Conservation (phyloP, 768 basidiomycete species). For the Tylopilus sp. region DNA sequence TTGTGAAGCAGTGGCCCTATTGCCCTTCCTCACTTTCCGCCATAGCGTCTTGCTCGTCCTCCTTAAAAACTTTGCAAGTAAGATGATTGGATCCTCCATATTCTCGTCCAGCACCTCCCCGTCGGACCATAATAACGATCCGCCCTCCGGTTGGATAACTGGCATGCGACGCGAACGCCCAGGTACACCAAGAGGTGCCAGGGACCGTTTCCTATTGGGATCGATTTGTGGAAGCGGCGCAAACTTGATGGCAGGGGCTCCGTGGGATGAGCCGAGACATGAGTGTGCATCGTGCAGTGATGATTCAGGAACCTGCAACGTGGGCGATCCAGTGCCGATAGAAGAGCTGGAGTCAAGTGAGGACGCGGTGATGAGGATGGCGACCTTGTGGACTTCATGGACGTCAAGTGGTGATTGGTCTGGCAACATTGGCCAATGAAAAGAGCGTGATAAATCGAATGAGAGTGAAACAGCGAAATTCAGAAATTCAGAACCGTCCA, state of each 20-base stretch:
- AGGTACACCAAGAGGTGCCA: slow-evolving; percentile 53
- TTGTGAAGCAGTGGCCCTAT: slow-evolving; percentile 11
- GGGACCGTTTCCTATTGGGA: slow-evolving; percentile 46
- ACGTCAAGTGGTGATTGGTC: slow-evolving; percentile 5
- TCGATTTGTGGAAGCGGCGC: slow-evolving; percentile 56
- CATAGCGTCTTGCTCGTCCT: slow-evolving; percentile 39
- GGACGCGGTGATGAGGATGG: slow-evolving; percentile 8
- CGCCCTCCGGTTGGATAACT: slow-evolving; percentile 16
- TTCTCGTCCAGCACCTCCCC: slow-evolving; percentile 26
- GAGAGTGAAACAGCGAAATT: slow-evolving; percentile 11
- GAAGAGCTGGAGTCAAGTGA: slow-evolving; percentile 19
- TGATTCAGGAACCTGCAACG: slow-evolving; percentile 7
- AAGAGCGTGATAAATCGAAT: slow-evolving; percentile 24
- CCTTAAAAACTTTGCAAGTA: slow-evolving; percentile 51
- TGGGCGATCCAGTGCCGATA: slow-evolving; percentile 10
- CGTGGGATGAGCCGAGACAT: slow-evolving; percentile 15
- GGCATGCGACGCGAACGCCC: slow-evolving; percentile 34
- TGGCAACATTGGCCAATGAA: slow-evolving; percentile 14
- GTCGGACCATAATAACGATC: slow-evolving; percentile 21
- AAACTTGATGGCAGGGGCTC: slow-evolving; percentile 45
- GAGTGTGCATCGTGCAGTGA: slow-evolving; percentile 8
- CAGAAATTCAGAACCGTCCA: slow-evolving; percentile 9
- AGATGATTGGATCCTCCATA: slow-evolving; percentile 46
- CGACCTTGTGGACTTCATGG: slow-evolving; percentile 17
- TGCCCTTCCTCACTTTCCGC: slow-evolving; percentile 46